Evolutionary conservation across 208 protist genomes (phyloP), one percentile per base, ranked within the genome.

Genomic region (Trypanosoma vivax): DNA sequence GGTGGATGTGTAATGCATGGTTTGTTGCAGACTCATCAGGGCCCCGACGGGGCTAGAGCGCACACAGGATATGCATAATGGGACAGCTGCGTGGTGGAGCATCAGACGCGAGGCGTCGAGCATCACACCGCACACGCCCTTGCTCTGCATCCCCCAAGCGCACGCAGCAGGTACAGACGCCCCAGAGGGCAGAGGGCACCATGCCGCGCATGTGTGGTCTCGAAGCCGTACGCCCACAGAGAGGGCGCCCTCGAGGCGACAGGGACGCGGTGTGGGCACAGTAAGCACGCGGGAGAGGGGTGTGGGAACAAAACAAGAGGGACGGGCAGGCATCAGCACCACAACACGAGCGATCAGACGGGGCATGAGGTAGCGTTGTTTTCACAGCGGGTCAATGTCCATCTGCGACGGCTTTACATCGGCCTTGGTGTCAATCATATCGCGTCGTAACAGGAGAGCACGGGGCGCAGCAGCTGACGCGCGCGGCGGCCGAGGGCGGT

Each of bases 341-440:
- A 14, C 7, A 23, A n/a, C 21, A 18, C 29, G 14, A 37, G 35
- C 33, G 53, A 69, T 69, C 62, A 69, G 62, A 62, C 62, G 46
- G 62, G 62, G 62, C 62, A 25, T 49, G 21, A 55, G 55, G 13
- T 30, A 55, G 59, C 29, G 19, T 16, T 48, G 53, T 61, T 69
- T 69, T 69, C 62, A 69, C 39, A 39, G 5, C 5, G 14, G 38
- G 29, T 60, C 54, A 54, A 70, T 5, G 63, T 70, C 63, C 63
- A 70, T 70, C 63, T 70, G 63, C 63, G 63, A 70, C 63, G 63
- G 63, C 63, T 70, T 70, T 70, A 70, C 63, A 70, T 70, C 63
- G 46, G 63, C 63, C 63, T 64, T 23, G 63, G 25, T 51, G 25
- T 70, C 63, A 46, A 65, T 65, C 59, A 65, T 35, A 13, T 65